phyloP scores from a whole-genome alignment of 2,329 filamentous ascomycete species.

The Alternaria sp. region DNA sequence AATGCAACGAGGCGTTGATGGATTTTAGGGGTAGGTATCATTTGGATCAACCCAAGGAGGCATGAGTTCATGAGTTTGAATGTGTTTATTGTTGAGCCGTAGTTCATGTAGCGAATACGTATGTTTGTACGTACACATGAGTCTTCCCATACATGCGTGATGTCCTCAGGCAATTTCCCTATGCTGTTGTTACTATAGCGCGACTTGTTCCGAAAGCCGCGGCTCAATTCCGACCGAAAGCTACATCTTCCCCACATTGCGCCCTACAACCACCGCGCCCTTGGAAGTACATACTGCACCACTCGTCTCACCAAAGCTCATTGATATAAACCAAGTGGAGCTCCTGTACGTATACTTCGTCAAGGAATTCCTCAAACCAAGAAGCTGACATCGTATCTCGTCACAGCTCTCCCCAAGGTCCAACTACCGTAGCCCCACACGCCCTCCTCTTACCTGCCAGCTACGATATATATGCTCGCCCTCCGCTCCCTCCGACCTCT shows the following conservation, averaged over 20 bases:
- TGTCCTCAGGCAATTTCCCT: neutral
- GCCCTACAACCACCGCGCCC: conserved; percentile 9
- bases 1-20: conserved; percentile 21
- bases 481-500: conserved; percentile 11
- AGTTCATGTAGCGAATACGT: conserved; percentile 18
- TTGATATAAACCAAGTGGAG: neutral
- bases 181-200: neutral
- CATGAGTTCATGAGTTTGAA: conserved; percentile 35
- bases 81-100: conserved; percentile 18
- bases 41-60: conserved; percentile 23
- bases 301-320: neutral
- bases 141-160: neutral
- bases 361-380: neutral
- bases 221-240: conserved; percentile 21
- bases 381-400: neutral
- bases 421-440: neutral
- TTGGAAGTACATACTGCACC: conserved; percentile 1
- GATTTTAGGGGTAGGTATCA: conserved; percentile 17
- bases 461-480: conserved; percentile 15
- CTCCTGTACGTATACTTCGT: neutral
- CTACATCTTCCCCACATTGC: conserved; percentile 13
- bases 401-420: neutral
- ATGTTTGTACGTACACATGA: neutral
- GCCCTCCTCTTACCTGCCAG: neutral
- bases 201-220: conserved; percentile 8